Percentiles rank a stretch among this genome's conserved stretches.
These are phyloP conservation scores for Kodamaea nitidulidarum DNA, from an alignment of 805 yeast species.

Conservation along the genomic window DNA sequence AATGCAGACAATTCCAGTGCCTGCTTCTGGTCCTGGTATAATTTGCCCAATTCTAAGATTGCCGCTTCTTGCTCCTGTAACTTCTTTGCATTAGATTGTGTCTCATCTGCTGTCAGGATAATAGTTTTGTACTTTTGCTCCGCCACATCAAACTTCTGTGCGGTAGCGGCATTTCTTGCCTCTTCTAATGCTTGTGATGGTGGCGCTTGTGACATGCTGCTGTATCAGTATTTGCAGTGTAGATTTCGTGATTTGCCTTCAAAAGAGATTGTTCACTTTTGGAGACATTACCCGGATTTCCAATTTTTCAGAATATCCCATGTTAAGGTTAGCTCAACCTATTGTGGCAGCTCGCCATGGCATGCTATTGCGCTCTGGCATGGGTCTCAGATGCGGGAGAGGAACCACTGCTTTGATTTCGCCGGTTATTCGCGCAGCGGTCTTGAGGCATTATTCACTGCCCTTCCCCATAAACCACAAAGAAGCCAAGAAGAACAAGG, in stretches of 20 bases:
- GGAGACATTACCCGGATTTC: constrained; percentile 2
- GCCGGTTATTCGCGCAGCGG: neutral
- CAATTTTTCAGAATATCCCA: neutral
- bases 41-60: constrained; percentile 68
- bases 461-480: constrained; percentile 38
- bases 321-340: neutral
- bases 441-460: constrained; percentile 4
- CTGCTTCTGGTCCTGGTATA: constrained; percentile 52
- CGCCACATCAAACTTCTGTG: constrained; percentile 51
- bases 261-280: neutral
- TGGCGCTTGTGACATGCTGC: neutral
- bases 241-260: neutral
- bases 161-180: constrained; percentile 57
- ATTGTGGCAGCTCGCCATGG: neutral
- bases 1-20: constrained; percentile 54
- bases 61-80: constrained; percentile 57
- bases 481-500: constrained; percentile 23
- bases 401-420: too few species aligned
- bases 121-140: constrained; percentile 56
- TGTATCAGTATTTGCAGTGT: neutral
- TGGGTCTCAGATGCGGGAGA: neutral
- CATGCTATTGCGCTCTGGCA: constrained; percentile 1
- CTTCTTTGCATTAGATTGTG: constrained; percentile 19
- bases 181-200: constrained; percentile 37
- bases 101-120: constrained; percentile 22